Conservation (phyloP, 352 stramenopile species). For the Phytophthora constricta region DNA sequence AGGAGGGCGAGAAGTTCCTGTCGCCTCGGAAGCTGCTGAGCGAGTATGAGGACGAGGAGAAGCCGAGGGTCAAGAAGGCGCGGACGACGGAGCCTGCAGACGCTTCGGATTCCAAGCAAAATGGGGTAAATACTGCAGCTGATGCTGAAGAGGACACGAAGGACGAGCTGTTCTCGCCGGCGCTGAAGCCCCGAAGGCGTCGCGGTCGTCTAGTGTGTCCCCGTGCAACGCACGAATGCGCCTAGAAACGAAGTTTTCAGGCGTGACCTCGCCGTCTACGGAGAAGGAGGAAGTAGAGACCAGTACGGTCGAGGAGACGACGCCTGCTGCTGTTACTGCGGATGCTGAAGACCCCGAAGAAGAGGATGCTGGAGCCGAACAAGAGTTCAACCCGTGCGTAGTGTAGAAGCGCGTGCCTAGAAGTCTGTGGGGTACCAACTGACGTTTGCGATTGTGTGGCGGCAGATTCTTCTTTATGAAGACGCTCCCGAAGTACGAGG, state of each 20-base stretch:
- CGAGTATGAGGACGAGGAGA: slow-evolving; percentile 58
- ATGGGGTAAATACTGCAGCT: slow-evolving; percentile 9
- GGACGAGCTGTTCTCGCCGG: slow-evolving; percentile 77
- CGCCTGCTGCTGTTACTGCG: slow-evolving; percentile 13
- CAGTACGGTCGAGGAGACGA: slow-evolving; percentile 22
- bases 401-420: background rate
- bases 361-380: slow-evolving; percentile 51
- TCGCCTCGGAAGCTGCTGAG: slow-evolving; percentile 70
- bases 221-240: slow-evolving; percentile 34
- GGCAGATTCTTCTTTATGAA: slow-evolving; percentile 89
- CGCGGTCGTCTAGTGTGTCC: slow-evolving; percentile 46
- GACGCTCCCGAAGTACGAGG: slow-evolving; percentile 81
- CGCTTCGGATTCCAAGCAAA: slow-evolving; percentile 19
- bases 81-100: slow-evolving; percentile 4
- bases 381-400: slow-evolving; percentile 85
- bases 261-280: slow-evolving; percentile 23
- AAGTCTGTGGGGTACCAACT: background rate
- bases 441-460: slow-evolving; percentile 1
- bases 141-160: slow-evolving; percentile 40
- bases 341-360: slow-evolving; percentile 45
- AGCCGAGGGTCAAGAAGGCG: slow-evolving; percentile 32
- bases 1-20: slow-evolving; percentile 56
- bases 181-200: slow-evolving; percentile 62
- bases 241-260: slow-evolving; percentile 42
- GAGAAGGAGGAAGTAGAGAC: slow-evolving; percentile 41